These are phyloP conservation scores for Polygonum aviculare DNA, from an alignment of 148 eudicot genomes.

Conservation along the genomic window DNA sequence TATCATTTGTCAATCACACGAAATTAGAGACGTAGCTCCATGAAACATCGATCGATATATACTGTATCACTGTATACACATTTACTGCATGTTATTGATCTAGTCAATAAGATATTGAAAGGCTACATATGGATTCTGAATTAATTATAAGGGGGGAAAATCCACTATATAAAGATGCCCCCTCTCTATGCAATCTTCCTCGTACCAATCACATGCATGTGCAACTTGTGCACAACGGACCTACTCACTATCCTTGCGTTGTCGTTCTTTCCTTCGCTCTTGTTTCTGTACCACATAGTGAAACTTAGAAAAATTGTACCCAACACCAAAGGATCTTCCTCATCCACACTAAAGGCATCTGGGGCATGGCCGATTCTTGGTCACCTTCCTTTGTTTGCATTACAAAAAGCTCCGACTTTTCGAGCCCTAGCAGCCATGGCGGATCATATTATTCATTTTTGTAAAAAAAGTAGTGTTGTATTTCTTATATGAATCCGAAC, in stretches of 20 bases:
- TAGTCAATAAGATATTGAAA: no score
- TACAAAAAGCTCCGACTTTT: not conserved
- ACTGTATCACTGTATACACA: no score
- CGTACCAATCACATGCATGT: not conserved
- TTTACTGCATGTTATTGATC: no score
- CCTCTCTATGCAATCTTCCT: not conserved
- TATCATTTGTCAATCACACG: no score
- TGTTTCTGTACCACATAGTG: not conserved
- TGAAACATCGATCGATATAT: no score
- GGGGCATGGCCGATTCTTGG: conserved; percentile 23
- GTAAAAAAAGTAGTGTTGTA: no score
- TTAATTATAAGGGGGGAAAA: no score
- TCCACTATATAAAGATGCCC: not conserved
- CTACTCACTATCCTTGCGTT: not conserved
- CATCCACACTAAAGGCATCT: not conserved
- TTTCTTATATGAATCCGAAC: no score
- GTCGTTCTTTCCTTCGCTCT: not conserved
- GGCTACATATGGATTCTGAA: no score
- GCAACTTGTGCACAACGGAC: not conserved
- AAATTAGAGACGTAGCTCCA: no score
- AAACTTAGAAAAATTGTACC: not conserved
- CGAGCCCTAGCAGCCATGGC: conserved; percentile 16
- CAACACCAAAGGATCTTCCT: not conserved
- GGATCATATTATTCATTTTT: no score
- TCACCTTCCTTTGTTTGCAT: conserved; percentile 14